A percentile compares a stretch with the other conserved stretches of the same genome.
Evolutionary conservation across 164 flowering plant species (phyloP).

Genomic region (Litsea cubeba): DNA sequence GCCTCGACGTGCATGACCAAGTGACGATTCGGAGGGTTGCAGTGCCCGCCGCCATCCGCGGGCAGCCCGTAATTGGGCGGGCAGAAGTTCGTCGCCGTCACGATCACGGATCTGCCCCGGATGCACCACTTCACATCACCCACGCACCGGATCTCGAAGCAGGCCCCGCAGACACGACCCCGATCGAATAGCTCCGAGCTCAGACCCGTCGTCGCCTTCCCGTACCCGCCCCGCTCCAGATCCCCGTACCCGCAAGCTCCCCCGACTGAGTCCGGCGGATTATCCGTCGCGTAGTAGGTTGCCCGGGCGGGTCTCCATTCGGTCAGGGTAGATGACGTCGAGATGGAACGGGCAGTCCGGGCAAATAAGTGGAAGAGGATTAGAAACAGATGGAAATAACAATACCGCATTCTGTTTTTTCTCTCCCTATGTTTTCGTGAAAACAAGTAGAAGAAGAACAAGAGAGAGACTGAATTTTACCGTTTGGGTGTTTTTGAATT

Average conservation of each 20-base stretch:
- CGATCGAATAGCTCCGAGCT: constrained; percentile 58
- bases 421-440: neutral
- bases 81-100: constrained; percentile 93
- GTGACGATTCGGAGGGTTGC: constrained; percentile 84
- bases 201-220: constrained; percentile 76
- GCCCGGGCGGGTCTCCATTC: constrained; percentile 81
- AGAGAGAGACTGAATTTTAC: neutral
- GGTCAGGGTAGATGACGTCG: constrained; percentile 18
- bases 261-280: constrained; percentile 64
- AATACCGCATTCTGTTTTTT: neutral
- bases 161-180: constrained; percentile 92
- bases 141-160: constrained; percentile 78
- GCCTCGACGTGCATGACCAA: constrained; percentile 87
- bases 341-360: neutral
- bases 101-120: constrained; percentile 84
- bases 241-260: constrained; percentile 96
- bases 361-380: constrained; percentile 13
- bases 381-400: neutral
- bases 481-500: neutral
- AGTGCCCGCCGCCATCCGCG: constrained; percentile 64
- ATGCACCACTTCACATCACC: constrained; percentile 83
- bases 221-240: constrained; percentile 59
- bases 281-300: constrained; percentile 75
- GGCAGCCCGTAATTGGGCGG: constrained; percentile 75
- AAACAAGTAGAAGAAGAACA: no score